Base-by-base conservation (phyloP, 108 stramenopile species). In the Skeletonema potamos region DNA sequence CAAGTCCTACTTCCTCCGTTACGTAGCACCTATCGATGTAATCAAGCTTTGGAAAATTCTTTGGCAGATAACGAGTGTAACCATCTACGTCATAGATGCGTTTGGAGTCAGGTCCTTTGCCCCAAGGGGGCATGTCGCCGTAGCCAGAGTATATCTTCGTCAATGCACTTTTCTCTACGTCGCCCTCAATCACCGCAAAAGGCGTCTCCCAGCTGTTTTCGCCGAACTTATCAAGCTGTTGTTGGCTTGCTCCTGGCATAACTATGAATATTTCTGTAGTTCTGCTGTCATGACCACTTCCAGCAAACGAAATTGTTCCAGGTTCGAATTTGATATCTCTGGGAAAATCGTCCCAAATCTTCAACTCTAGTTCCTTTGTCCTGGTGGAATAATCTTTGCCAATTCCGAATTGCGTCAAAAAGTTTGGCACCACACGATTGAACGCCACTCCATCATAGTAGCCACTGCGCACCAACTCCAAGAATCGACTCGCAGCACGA, bases 381-480 rank as follows among this genome's bases (percentile, higher is more conserved):
- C 58, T 17, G 5, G 27, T 48, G 1, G 46, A 6, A 26, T 55
- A 71, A 54, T 76, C 75, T 22, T 55, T 68, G 10, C 61, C 66
- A 20, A 79, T 79, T 6, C 87, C 89, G 58, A 93, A 89, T 36
- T 85, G 86, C 59, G 70, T 84, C 66, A 89, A 71, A 54, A 87
- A 89, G 9, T 85, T 69, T 2, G 92, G 92, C n/a, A 81, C 81
- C 8, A 93, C 86, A n/a, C 90, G 83, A 76, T 91, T 88, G 26
- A 93, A 83, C 46, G 76, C 83, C 12, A 83, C 71, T n/a, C 92
- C 90, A 64, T 93, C 84, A 66, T 93, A 87, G 32, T 77, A 77
- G 10, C 46, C 43, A 15, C 15, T 18, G 2, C 81, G 81, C 1
- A 82, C 76, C 30, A 82, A 32, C 32, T 76, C 70, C 7, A 82